These are phyloP conservation scores for Protomyces gravidus DNA, from an alignment of 1,139 yeast genomes.

Conservation along the genomic window DNA sequence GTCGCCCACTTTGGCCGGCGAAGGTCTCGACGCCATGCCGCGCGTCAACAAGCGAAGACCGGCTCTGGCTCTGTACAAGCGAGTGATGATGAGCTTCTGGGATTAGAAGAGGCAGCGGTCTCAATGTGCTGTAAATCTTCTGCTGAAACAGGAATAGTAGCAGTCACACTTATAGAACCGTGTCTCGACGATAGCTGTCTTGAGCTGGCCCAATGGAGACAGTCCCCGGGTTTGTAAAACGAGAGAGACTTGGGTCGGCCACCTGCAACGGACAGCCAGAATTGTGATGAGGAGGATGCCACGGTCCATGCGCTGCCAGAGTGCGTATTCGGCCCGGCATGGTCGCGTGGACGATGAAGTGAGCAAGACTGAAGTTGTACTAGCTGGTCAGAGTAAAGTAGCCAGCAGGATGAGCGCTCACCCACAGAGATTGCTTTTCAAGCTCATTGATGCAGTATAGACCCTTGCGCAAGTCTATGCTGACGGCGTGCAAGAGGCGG, in stretches of 20 bases:
- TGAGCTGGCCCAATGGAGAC: too few species aligned
- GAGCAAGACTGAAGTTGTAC: conserved; percentile 17
- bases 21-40: background rate
- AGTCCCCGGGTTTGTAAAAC: too few species aligned
- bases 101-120: too few species aligned
- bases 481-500: background rate
- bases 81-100: too few species aligned
- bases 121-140: too few species aligned
- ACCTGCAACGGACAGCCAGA: conserved; percentile 21
- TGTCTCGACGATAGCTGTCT: too few species aligned
- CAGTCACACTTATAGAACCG: too few species aligned
- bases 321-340: conserved; percentile 20
- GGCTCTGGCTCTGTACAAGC: background rate
- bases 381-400: background rate
- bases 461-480: conserved; percentile 10
- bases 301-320: conserved; percentile 12
- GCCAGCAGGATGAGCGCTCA: background rate
- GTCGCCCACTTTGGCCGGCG: background rate
- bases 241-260: too few species aligned
- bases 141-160: too few species aligned
- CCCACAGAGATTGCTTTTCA: conserved; percentile 18
- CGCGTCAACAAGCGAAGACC: background rate
- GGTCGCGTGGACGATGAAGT: conserved; percentile 10
- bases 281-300: conserved; percentile 4
- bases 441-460: conserved; percentile 22